Evolutionary conservation across 768 basidiomycete genomes (phyloP).

Genomic region (Hygrophorus pudorinus): DNA sequence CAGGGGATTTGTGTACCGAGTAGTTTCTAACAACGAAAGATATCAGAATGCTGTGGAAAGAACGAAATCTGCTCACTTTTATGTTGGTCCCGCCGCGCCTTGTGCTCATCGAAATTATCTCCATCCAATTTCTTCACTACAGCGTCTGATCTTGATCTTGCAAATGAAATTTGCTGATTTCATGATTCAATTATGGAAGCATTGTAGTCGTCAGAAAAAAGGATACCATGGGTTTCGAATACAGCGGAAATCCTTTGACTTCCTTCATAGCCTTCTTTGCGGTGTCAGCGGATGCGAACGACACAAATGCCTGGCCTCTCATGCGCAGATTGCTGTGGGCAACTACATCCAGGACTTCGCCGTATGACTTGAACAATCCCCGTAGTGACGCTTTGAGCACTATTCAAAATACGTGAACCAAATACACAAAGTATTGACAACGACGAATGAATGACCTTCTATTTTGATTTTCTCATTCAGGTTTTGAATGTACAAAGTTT

Average conservation of each 20-base stretch:
- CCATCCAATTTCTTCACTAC: constrained; percentile 72
- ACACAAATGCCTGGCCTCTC: constrained; percentile 98
- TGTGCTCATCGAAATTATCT: constrained; percentile 64
- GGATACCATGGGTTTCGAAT: constrained; percentile 91
- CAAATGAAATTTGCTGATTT: constrained; percentile 88
- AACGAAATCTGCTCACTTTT: constrained; percentile 57
- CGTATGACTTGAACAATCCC: constrained; percentile 88
- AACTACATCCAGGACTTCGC: constrained; percentile 89
- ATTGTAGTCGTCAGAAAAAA: background rate
- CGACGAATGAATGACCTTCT: constrained; percentile 34
- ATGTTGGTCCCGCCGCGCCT: constrained; percentile 59
- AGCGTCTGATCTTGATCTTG: constrained; percentile 79
- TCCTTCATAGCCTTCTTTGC: constrained; percentile 88
- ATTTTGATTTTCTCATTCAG: constrained; percentile 91
- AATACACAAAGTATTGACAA: constrained; percentile 2
- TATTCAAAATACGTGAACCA: constrained; percentile 18
- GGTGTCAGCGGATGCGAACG: constrained; percentile 72
- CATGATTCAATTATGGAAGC: constrained; percentile 2
- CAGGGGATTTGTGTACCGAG: constrained; percentile 83
- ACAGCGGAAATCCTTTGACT: constrained; percentile 88
- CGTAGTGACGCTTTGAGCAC: constrained; percentile 84
- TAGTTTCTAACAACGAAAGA: constrained; percentile 40
- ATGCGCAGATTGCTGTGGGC: constrained; percentile 92
- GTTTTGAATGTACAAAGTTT: constrained; percentile 94
- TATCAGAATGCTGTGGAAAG: background rate